Percentiles rank a stretch among this genome's conserved stretches.
Evolutionary conservation across 768 basidiomycete genomes (phyloP).

Genomic region (Naganishia kalamii): DNA sequence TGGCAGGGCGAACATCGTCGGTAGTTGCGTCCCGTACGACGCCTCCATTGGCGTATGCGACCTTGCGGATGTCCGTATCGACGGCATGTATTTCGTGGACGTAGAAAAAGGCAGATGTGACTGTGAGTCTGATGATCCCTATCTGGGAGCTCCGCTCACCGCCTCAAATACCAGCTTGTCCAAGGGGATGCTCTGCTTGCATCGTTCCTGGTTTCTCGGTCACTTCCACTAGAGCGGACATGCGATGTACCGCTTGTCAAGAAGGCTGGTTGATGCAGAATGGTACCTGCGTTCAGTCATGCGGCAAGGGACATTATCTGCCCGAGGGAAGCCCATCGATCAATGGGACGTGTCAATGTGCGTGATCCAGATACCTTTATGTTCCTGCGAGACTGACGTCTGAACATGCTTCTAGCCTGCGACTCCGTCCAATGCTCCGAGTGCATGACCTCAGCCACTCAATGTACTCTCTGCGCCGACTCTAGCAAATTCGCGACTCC

Average conservation of each 20-base stretch:
- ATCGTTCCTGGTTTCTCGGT: constrained; percentile 37
- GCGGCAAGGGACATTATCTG: constrained; percentile 33
- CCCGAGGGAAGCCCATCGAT: constrained; percentile 25
- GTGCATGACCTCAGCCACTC: constrained; percentile 33
- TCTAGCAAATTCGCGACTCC: constrained; percentile 26
- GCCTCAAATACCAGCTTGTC: constrained; percentile 34
- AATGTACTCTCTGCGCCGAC: constrained; percentile 34
- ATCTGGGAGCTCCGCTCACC: not conserved
- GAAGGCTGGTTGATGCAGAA: constrained; percentile 39
- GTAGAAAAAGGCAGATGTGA: constrained; percentile 37
- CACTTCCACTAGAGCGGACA: constrained; percentile 15
- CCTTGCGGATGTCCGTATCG: constrained; percentile 26
- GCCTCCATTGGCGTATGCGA: constrained; percentile 36
- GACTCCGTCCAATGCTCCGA: constrained; percentile 31
- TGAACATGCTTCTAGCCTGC: too few relatives aligned
- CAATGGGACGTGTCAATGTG: constrained; percentile 43
- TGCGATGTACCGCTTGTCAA: constrained; percentile 36
- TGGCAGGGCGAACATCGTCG: constrained; percentile 30
- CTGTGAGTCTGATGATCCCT: constrained; percentile 27
- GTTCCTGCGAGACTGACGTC: too few relatives aligned
- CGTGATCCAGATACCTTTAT: constrained; percentile 16
- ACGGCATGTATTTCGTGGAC: constrained; percentile 38
- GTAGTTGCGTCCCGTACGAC: constrained; percentile 39
- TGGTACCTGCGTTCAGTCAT: constrained; percentile 34
- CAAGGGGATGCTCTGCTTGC: constrained; percentile 36